Conservation (phyloP, 2,329 filamentous ascomycete species). For the Aureobasidium sp. region DNA sequence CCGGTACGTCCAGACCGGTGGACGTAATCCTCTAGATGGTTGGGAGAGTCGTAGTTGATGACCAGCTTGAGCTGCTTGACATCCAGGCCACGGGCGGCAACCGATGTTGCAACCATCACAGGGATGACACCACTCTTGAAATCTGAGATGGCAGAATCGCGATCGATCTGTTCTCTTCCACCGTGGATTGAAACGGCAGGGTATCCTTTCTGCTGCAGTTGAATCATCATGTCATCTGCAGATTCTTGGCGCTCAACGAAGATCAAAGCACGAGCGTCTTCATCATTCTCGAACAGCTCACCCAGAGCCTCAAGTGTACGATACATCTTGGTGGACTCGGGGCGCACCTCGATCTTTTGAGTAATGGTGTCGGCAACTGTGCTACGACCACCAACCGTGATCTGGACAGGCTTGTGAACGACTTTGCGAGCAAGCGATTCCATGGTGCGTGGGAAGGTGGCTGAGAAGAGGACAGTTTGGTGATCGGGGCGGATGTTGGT, state of each 20-base stretch:
- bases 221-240: constrained; percentile 46
- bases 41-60: constrained; percentile 89
- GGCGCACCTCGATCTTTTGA: constrained; percentile 80
- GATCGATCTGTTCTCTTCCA: constrained; percentile 86
- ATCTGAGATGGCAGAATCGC: constrained; percentile 83
- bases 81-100: constrained; percentile 88
- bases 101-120: constrained; percentile 87
- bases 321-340: constrained; percentile 73
- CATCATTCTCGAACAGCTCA: constrained; percentile 74
- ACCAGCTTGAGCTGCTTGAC: constrained; percentile 94
- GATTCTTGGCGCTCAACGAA: constrained; percentile 31
- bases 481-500: constrained; percentile 83
- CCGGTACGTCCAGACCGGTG: constrained; percentile 90
- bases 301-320: constrained; percentile 80
- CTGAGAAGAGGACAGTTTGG: constrained; percentile 92
- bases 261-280: constrained; percentile 81
- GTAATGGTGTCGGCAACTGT: constrained; percentile 65
- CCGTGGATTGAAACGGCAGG: constrained; percentile 91
- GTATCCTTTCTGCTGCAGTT: constrained; percentile 75
- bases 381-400: constrained; percentile 79
- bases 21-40: constrained; percentile 93
- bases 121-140: constrained; percentile 89
- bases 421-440: constrained; percentile 85
- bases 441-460: constrained; percentile 91
- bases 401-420: constrained; percentile 75